Evolutionary conservation across 1,284 basidiomycete genomes (phyloP).

Genomic region (Takashimella tepidaria): DNA sequence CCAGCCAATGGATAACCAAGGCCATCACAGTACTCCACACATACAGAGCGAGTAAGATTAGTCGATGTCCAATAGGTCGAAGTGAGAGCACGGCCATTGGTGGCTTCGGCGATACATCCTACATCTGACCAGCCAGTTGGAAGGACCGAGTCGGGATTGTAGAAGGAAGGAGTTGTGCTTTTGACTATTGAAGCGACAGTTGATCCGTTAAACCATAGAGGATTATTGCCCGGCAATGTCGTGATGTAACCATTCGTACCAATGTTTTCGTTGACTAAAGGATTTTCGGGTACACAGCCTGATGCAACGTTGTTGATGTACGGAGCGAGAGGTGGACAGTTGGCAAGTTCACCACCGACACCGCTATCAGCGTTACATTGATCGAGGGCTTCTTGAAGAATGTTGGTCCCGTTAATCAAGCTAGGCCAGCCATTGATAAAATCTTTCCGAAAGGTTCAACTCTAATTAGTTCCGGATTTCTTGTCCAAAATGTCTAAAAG

Average conservation of each 20-base stretch:
- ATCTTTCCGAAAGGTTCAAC: no score
- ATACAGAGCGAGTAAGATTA: slow-evolving; percentile 26
- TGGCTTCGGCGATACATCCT: slow-evolving; percentile 31
- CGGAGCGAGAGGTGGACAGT: slow-evolving; percentile 24
- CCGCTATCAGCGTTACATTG: slow-evolving; percentile 18
- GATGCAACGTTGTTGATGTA: slow-evolving; percentile 22
- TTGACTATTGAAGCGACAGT: neutral
- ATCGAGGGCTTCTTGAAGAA: slow-evolving; percentile 23
- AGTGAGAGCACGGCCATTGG: slow-evolving; percentile 21
- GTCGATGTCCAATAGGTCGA: slow-evolving; percentile 8
- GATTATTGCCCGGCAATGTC: slow-evolving; percentile 2
- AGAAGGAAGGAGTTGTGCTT: neutral
- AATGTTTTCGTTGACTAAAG: slow-evolving; percentile 25
- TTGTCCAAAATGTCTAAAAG: neutral
- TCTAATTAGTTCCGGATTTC: neutral
- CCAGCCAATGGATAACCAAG: slow-evolving; percentile 27
- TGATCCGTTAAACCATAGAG: neutral
- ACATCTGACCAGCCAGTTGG: slow-evolving; percentile 14
- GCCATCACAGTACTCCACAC: slow-evolving; percentile 23
- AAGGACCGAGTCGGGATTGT: neutral
- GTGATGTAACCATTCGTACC: slow-evolving; percentile 11
- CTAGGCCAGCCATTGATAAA: slow-evolving; percentile 19
- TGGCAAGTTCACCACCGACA: slow-evolving; percentile 15
- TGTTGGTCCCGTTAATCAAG: slow-evolving; percentile 8
- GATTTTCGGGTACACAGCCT: slow-evolving; percentile 21